Evolutionary conservation across 768 basidiomycete genomes (phyloP).

Genomic region (Leccinellum rugosiceps): DNA sequence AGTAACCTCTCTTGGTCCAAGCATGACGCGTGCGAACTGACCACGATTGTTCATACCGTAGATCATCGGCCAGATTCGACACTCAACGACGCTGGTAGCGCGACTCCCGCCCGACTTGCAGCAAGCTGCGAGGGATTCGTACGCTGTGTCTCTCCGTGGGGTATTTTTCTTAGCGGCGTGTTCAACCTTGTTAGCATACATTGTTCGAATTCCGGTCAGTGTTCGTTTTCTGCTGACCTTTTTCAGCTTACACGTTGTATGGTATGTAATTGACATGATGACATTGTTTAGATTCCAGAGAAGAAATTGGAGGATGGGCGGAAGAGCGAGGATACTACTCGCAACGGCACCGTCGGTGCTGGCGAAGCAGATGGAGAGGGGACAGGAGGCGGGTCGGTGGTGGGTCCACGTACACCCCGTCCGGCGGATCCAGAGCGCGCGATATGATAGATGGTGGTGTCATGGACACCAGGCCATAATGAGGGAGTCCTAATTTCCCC

Average conservation of each 20-base stretch:
- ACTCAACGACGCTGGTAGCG: conserved; percentile 48
- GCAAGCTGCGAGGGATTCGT: conserved; percentile 49
- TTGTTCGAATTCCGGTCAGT: conserved; percentile 49
- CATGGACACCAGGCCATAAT: not conserved
- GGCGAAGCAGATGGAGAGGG: conserved; percentile 1
- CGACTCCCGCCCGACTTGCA: conserved; percentile 46
- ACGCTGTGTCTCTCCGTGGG: conserved; percentile 45
- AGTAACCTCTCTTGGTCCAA: not conserved
- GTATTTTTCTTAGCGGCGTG: conserved; percentile 54
- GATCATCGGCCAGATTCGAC: conserved; percentile 52
- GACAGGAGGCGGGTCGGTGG: not conserved
- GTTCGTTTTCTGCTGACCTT: too few species aligned
- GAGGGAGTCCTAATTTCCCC: not conserved
- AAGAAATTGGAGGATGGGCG: conserved; percentile 16
- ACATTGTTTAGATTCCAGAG: conserved; percentile 35
- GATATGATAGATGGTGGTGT: conserved; percentile 23
- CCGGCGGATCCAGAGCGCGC: conserved; percentile 47
- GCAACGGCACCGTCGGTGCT: not conserved
- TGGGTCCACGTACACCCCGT: not conserved
- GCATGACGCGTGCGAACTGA: not conserved
- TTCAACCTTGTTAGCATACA: conserved; percentile 48
- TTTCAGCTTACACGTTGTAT: too few species aligned
- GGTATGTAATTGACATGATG: not conserved
- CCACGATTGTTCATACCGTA: conserved; percentile 13
- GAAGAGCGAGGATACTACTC: not conserved